Evolutionary conservation across 208 protist genomes (phyloP).

Genomic region (Kentomonas sorsogonicus): DNA sequence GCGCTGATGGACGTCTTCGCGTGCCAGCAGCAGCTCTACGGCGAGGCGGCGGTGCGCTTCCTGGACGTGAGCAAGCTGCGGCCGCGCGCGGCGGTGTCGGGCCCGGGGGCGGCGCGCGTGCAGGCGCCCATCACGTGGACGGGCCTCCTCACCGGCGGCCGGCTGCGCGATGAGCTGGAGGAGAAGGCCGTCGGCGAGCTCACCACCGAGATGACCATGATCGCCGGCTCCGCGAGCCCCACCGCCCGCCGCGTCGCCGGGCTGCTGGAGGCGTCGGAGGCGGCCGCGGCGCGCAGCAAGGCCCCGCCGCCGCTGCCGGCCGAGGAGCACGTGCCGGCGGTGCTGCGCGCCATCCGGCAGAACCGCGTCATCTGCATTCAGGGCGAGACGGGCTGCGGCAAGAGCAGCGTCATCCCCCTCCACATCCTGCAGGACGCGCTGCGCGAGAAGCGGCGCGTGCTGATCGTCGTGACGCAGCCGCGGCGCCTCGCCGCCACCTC

Average conservation of each 20-base stretch:
- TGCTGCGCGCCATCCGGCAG: conserved; percentile 4
- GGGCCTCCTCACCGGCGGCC: conserved; percentile 9
- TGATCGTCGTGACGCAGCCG: conserved; percentile 43
- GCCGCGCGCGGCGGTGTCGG: conserved; percentile 6
- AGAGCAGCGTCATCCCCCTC: conserved; percentile 33
- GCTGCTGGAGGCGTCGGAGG: conserved; percentile 4
- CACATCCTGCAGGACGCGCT: conserved; percentile 24
- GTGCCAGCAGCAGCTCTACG: not conserved
- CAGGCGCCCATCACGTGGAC: conserved; percentile 9
- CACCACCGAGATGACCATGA: not conserved
- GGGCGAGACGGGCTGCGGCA: conserved; percentile 32
- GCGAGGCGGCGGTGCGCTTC: not conserved
- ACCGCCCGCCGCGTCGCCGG: conserved; percentile 1
- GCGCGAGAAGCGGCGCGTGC: not conserved
- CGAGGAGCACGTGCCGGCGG: conserved; percentile 11
- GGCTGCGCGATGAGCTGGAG: conserved; percentile 12
- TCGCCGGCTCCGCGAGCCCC: not conserved
- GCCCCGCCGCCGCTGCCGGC: conserved; percentile 8
- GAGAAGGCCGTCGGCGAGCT: conserved; percentile 2
- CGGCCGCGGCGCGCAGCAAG: not conserved
- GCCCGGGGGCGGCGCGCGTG: no score
- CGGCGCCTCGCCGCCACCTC: conserved; percentile 30
- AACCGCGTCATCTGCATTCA: conserved; percentile 25
- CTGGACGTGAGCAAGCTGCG: not conserved
- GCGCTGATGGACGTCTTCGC: not conserved